phyloP scores from a whole-genome alignment of 1,284 basidiomycete genomes.

The Amylostereum chailletii region DNA sequence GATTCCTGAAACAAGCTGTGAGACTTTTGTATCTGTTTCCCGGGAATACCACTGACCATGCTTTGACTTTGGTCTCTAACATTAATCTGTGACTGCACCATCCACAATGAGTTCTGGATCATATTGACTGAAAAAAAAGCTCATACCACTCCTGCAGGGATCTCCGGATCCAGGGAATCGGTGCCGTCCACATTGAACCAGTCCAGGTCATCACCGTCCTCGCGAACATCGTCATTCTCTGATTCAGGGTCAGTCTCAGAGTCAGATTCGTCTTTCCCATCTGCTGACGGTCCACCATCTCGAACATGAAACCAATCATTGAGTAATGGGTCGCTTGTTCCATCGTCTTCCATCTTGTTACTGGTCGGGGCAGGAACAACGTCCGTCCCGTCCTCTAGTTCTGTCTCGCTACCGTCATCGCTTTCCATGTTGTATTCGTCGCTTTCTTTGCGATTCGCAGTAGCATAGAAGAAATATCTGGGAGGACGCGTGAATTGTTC shows the following conservation, averaged over 20 bases:
- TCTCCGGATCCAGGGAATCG: conserved; percentile 1
- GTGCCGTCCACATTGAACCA: conserved; percentile 15
- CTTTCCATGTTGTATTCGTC: conserved; percentile 24
- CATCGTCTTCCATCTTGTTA: conserved; percentile 18
- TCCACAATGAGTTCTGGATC: too few relatives aligned
- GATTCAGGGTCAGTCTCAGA: conserved; percentile 59
- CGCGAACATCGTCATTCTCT: conserved; percentile 47
- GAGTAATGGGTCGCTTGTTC: conserved; percentile 25
- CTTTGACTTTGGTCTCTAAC: background rate
- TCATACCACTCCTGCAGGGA: conserved; percentile 4
- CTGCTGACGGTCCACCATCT: conserved; percentile 13
- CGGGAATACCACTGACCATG: too few relatives aligned
- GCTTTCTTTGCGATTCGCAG: conserved; percentile 23
- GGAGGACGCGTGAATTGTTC: too few relatives aligned
- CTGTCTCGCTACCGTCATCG: conserved; percentile 21
- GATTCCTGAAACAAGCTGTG: too few relatives aligned
- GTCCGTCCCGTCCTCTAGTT: conserved; percentile 33
- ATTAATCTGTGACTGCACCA: conserved; percentile 7
- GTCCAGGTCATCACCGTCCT: conserved; percentile 30
- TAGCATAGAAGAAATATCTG: conserved; percentile 74
- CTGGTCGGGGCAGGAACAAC: conserved; percentile 5
- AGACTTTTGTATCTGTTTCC: too few relatives aligned
- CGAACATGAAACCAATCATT: conserved; percentile 60
- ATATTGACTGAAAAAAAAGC: too few relatives aligned
- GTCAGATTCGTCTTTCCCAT: conserved; percentile 36